Base-by-base conservation (phyloP, 106 monocot species). In the Vanilla planifolia region DNA sequence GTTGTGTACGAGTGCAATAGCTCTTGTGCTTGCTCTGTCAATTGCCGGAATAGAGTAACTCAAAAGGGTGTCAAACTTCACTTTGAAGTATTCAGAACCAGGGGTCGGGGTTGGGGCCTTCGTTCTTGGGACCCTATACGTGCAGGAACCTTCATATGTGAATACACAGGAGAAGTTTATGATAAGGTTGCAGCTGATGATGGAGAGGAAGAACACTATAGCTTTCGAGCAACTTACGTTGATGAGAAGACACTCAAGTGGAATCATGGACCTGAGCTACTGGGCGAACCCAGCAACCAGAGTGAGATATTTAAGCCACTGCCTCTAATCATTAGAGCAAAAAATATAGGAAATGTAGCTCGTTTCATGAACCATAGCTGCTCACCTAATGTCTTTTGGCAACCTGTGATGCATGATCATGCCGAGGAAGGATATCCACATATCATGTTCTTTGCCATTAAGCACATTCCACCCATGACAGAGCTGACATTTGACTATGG, bases 61-160 rank as follows among this genome's bases (percentile, higher is more conserved):
- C 80, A 86, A 48, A 89, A 66, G 64, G 83, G 80, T 28, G 16
- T 75, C 15, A 83, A 59, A 41, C 75, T 89, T 8, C 80, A 80
- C 58, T 84, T 95, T 57, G 94, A 95, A 68, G 86, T 95, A 51
- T 95, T 89, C 37, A 77, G 50, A 63, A 95, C 94, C 3, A 53
- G n/a, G 33, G 64, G 77, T 55, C 65, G 61, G 32, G 94, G 94
- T 21, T 95, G 94, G 94, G 94, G 94, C 11, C 80, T 95, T 47
- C 85, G 80, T 6, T 95, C 86, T 1, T 95, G 89, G 94, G 94
- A 95, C 30, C 83, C 94, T 9, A 89, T 95, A 58, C 61, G 94
- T 3, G 75, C 83, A 3, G 94, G 89, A 3, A 75, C 78, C 53
- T 95, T 95, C 55, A 71, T 95, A 21, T 89, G 89, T 51, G 89